Conservation (phyloP, 768 basidiomycete genomes). For the Mycena venus region DNA sequence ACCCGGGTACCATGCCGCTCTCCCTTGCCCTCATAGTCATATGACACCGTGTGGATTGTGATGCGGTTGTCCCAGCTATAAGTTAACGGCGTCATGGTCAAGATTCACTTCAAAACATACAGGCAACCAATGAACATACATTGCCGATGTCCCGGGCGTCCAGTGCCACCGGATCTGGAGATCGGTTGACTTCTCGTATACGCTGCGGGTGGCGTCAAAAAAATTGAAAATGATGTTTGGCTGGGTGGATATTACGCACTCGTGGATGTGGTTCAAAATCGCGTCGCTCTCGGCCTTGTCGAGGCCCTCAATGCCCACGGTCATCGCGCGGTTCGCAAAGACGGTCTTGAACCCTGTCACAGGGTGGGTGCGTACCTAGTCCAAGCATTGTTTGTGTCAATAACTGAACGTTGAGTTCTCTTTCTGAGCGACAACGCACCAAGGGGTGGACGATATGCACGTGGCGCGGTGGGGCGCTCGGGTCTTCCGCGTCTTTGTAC, state of each 20-base stretch:
- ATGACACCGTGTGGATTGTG: slow-evolving; percentile 45
- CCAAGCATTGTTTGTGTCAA: not conserved
- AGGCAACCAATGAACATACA: slow-evolving; percentile 45
- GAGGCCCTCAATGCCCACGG: slow-evolving; percentile 50
- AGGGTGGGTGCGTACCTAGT: slow-evolving; percentile 48
- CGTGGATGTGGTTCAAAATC: slow-evolving; percentile 49
- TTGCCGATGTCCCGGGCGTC: slow-evolving; percentile 47
- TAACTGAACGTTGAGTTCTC: no score
- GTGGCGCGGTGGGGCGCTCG: slow-evolving; percentile 47
- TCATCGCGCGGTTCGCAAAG: slow-evolving; percentile 52
- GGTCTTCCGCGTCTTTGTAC: slow-evolving; percentile 44
- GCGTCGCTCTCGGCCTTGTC: slow-evolving; percentile 50
- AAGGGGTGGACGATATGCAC: slow-evolving; percentile 49
- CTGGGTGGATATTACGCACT: slow-evolving; percentile 5
- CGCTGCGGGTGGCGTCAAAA: slow-evolving; percentile 12
- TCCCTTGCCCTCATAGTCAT: slow-evolving; percentile 41
- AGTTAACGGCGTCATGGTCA: not conserved
- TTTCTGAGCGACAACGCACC: not conserved
- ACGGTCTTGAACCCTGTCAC: slow-evolving; percentile 54
- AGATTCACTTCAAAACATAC: not conserved
- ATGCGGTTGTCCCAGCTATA: slow-evolving; percentile 41
- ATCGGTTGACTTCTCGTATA: slow-evolving; percentile 51
- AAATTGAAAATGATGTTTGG: not conserved
- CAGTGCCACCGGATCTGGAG: slow-evolving; percentile 49
- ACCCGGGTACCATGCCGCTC: slow-evolving; percentile 48